phyloP scores from a whole-genome alignment of 768 basidiomycete species.

The Cystofilobasidium macerans region DNA sequence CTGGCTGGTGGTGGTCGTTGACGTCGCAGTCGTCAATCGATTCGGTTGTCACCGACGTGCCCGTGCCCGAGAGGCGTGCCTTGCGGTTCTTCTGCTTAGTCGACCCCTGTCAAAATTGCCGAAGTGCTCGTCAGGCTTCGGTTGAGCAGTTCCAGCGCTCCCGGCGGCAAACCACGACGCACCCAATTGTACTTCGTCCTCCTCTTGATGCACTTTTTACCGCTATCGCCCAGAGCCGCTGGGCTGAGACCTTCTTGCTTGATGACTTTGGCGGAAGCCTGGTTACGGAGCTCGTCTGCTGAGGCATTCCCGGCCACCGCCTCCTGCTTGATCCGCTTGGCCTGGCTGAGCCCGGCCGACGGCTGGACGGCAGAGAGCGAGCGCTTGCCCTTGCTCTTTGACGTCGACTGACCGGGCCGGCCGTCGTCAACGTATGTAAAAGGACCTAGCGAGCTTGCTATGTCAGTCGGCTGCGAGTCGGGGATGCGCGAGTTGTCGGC shows the following conservation, averaged over 20 bases:
- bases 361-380: background rate
- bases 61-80: no score
- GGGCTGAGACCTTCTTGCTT: no score
- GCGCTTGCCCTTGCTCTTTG: constrained; percentile 6
- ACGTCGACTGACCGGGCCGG: background rate
- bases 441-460: background rate
- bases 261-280: background rate
- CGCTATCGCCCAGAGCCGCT: background rate
- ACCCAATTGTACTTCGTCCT: background rate
- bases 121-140: no score
- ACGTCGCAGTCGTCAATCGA: no score
- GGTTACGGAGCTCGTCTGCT: background rate
- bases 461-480: background rate
- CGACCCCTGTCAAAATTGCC: no score
- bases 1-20: no score
- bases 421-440: background rate
- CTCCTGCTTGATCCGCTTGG: background rate
- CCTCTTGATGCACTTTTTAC: background rate
- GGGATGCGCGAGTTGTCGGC: background rate
- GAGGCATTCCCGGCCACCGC: background rate
- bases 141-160: no score
- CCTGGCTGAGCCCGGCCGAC: background rate
- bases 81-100: no score
- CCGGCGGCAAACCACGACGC: background rate
- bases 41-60: no score